Evolutionary conservation across 768 basidiomycete species (phyloP).

Genomic region (Amanita exitialis): DNA sequence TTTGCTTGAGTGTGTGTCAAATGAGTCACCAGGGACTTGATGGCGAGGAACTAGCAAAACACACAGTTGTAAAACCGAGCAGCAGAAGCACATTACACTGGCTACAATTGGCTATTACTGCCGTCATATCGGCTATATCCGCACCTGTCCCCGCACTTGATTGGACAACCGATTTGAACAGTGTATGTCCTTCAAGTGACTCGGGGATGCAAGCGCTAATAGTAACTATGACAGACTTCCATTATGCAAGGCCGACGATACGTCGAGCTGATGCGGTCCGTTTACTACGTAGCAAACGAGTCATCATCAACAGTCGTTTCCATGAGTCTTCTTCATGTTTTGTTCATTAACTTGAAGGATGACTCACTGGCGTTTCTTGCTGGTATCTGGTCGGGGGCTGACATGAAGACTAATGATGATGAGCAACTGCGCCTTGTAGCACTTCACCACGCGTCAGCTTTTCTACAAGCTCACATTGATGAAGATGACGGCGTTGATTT

Average conservation of each 20-base stretch:
- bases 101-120: conserved; percentile 50
- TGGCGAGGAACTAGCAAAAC: conserved; percentile 33
- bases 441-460: conserved; percentile 68
- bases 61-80: conserved; percentile 48
- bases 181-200: conserved; percentile 19
- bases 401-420: conserved; percentile 15
- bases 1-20: background rate
- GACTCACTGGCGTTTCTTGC: conserved; percentile 76
- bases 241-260: conserved; percentile 29
- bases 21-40: conserved; percentile 30
- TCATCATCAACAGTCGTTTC: conserved; percentile 39
- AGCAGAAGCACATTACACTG: conserved; percentile 44
- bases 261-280: conserved; percentile 45
- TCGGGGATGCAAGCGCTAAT: background rate
- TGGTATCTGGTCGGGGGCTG: conserved; percentile 44
- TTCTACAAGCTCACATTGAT: conserved; percentile 61
- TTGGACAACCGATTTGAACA: conserved; percentile 36
- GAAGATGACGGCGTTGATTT: conserved; percentile 57
- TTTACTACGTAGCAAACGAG: conserved; percentile 62
- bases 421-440: conserved; percentile 40
- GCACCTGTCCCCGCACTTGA: conserved; percentile 27
- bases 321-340: conserved; percentile 41
- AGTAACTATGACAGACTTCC: conserved; percentile 3
- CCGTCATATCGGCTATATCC: conserved; percentile 37
- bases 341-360: conserved; percentile 62